These are phyloP conservation scores for Diaporthe sp. DNA, from an alignment of 2,329 filamentous ascomycete genomes.

Conservation along the genomic window DNA sequence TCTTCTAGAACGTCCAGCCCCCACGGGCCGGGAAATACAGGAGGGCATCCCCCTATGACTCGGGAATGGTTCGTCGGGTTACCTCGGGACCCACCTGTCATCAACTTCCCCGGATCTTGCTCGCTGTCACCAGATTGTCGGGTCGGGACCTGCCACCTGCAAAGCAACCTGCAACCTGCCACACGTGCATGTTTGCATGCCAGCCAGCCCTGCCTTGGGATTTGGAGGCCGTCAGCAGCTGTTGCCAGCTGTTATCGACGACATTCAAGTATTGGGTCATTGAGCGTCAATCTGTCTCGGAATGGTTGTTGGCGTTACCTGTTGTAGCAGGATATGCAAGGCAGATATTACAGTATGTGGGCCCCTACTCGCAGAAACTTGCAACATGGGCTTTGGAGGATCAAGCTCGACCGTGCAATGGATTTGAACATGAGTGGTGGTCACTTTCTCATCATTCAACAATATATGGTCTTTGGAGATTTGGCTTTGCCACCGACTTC, in stretches of 20 bases:
- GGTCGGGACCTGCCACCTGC: slow-evolving; percentile 15
- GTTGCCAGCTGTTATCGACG: neutral
- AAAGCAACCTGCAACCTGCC: neutral
- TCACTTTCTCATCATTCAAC: too few relatives aligned
- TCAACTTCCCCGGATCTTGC: slow-evolving; percentile 28
- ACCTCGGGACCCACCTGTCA: neutral
- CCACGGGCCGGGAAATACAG: slow-evolving; percentile 13
- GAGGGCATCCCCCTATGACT: neutral
- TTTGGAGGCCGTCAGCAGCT: neutral
- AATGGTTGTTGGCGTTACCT: neutral
- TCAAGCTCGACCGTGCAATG: neutral
- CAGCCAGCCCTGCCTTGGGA: too few relatives aligned
- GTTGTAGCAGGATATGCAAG: neutral
- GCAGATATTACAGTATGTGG: neutral
- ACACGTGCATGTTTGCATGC: neutral
- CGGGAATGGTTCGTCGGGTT: neutral
- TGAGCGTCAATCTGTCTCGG: neutral
- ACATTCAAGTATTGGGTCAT: neutral
- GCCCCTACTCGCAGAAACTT: neutral
- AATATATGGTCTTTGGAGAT: too few relatives aligned
- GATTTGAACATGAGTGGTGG: too few relatives aligned
- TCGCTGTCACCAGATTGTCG: slow-evolving; percentile 35
- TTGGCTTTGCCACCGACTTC: too few relatives aligned
- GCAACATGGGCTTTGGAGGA: neutral
- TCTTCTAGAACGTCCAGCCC: neutral